These are phyloP conservation scores for Helicocarpus griseus DNA, from an alignment of 2,329 filamentous ascomycete genomes.

Conservation along the genomic window DNA sequence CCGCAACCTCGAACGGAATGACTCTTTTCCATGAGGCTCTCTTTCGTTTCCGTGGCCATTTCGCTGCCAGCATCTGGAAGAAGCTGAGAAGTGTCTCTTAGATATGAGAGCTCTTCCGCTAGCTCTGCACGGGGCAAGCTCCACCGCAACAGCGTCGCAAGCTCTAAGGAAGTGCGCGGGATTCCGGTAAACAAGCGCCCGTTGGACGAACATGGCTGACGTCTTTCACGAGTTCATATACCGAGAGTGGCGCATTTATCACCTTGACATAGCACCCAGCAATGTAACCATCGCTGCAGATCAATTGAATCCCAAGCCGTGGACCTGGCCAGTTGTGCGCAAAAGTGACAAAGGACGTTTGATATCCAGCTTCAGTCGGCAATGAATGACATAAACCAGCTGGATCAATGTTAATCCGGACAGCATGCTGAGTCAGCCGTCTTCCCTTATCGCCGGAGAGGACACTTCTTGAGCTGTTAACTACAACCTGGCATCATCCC, in stretches of 20 bases:
- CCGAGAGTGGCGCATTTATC: not conserved
- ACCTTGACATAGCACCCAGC: not conserved
- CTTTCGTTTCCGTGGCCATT: slow-evolving; percentile 27
- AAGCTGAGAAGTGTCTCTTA: slow-evolving; percentile 25
- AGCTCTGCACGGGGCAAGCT: slow-evolving; percentile 4
- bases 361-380: no score
- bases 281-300: not conserved
- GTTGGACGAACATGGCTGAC: slow-evolving; percentile 3
- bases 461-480: not conserved
- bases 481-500: not conserved
- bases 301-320: not conserved
- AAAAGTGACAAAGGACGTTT: not conserved
- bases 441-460: not conserved
- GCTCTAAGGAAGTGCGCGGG: not conserved
- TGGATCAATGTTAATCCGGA: slow-evolving; percentile 1
- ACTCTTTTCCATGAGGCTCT: slow-evolving; percentile 34
- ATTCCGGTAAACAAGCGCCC: slow-evolving; percentile 4
- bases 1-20: slow-evolving; percentile 48
- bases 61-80: slow-evolving; percentile 32
- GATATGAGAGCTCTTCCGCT: slow-evolving; percentile 4
- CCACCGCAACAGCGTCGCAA: not conserved
- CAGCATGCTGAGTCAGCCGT: not conserved
- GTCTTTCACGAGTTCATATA: not conserved
- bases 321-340: no score
- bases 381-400: not conserved